phyloP scores from a whole-genome alignment of 192 early-diverging fungal species.

The Phycomyces nitens region DNA sequence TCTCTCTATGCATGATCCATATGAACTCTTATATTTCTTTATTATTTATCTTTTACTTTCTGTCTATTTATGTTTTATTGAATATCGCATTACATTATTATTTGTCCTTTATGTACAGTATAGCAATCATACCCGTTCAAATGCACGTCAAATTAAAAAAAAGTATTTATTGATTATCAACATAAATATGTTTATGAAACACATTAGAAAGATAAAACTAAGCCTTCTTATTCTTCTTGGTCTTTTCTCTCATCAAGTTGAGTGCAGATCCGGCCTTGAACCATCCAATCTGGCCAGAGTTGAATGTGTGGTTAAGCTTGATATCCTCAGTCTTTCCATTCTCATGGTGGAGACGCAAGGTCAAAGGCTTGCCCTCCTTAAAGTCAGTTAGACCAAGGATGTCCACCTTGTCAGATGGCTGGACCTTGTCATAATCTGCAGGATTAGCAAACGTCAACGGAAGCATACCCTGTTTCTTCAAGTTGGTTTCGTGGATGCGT shows the following conservation, averaged over 20 bases:
- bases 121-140: no score
- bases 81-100: no score
- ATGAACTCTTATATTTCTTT: no score
- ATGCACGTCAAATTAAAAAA: no score
- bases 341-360: slow-evolving; percentile 77
- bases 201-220: background rate
- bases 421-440: slow-evolving; percentile 91
- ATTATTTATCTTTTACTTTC: no score
- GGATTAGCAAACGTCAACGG: slow-evolving; percentile 94
- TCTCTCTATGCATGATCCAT: no score
- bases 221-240: slow-evolving; percentile 1
- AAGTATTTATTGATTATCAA: no score
- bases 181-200: no score
- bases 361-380: slow-evolving; percentile 81
- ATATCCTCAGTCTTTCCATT: slow-evolving; percentile 77
- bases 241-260: slow-evolving; percentile 72
- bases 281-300: slow-evolving; percentile 98
- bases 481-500: slow-evolving; percentile 99
- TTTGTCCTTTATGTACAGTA: no score
- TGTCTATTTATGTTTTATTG: no score
- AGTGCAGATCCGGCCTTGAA: slow-evolving; percentile 94
- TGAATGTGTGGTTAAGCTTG: slow-evolving; percentile 95
- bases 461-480: slow-evolving; percentile 99
- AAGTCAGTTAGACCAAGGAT: slow-evolving; percentile 84
- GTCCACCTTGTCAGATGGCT: slow-evolving; percentile 80